These are phyloP conservation scores for Metrosideros polymorpha DNA, from an alignment of 441 rosid species.

Conservation along the genomic window DNA sequence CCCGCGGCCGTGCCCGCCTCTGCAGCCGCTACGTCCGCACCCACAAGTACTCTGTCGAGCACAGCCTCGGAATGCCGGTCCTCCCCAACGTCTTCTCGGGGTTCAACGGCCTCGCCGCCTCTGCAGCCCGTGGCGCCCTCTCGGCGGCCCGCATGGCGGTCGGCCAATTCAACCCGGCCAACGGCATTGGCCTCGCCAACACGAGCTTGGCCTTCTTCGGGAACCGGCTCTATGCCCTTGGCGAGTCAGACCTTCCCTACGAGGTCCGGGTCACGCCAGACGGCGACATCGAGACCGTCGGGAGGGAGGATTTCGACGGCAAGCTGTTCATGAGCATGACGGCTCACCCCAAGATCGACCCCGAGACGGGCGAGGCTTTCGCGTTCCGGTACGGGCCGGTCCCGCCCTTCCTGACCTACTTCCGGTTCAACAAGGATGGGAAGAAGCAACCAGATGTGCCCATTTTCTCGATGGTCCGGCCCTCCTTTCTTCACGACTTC, in stretches of 20 bases:
- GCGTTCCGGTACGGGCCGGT: conserved; percentile 74
- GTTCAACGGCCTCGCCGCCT: conserved; percentile 56
- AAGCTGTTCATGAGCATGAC: conserved; percentile 75
- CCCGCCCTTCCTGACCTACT: conserved; percentile 71
- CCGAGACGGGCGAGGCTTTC: conserved; percentile 60
- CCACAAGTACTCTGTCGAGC: conserved; percentile 50
- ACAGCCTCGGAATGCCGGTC: conserved; percentile 44
- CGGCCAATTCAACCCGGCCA: conserved; percentile 55
- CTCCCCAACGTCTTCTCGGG: conserved; percentile 67
- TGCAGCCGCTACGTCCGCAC: conserved; percentile 85
- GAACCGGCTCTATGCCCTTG: conserved; percentile 55
- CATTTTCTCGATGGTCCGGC: conserved; percentile 57
- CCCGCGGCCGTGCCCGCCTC: conserved; percentile 40
- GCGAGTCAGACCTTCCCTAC: conserved; percentile 88
- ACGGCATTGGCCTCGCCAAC: conserved; percentile 76
- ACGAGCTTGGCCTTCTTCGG: conserved; percentile 63
- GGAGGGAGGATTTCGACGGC: conserved; percentile 63
- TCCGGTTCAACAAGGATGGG: conserved; percentile 47
- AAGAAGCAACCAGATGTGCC: conserved; percentile 67
- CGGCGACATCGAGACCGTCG: conserved; percentile 64
- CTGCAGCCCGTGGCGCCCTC: conserved; percentile 55
- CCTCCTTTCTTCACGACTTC: conserved; percentile 79
- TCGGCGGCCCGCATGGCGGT: conserved; percentile 36
- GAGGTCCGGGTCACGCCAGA: conserved; percentile 29
- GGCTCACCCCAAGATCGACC: conserved; percentile 80